Base-by-base conservation (phyloP, 768 basidiomycete species). In the Rhizopogon sp. region DNA sequence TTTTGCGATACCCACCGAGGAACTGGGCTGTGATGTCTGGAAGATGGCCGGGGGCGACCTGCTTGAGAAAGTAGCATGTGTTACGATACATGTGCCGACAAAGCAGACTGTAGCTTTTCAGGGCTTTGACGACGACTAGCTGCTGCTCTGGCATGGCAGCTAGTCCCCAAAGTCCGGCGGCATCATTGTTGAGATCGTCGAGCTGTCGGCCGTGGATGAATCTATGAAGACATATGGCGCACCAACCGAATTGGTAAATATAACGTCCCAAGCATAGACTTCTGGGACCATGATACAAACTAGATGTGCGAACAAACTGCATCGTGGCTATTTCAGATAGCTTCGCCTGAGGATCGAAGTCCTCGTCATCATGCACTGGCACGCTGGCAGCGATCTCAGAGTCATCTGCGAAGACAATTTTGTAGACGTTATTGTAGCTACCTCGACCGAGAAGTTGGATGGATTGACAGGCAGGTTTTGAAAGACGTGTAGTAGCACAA, bases 11-110 rank as follows among this genome's bases (percentile, higher is more conserved):
- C 45, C 61, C 40, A 41, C 64, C 56, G 37, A 64, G 22, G 29
- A 61, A 66, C 11, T 66, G 61, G 28, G 51, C 43, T n/a, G 57
- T 45, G 40, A 56, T 66, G 17, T 56, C 43, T 56, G 61, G 62
- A 33, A 60, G 50, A 22, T 53, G 33, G 37, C 54, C 22, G 43
- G 57, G 62, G 20, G 37, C 17, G 29, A 40, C 55, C 39, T 59
- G 54, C 42, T 50, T 39, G 8, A 56, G 56, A n/a, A 66, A 58
- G 55, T 56, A 20, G 20, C 20, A 60, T 16, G 35, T 39, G 52
- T 64, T 67, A 47, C 2, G 45, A 17, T 13, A 33, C 45, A 6
- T 31, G 45, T 13, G 17, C 45, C 3, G 45, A 47, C 45, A 47
- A 47, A 5, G 31, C 13, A 14, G 45, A 8, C 13, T 47, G 45